Evolutionary conservation across 805 yeast genomes (phyloP).

Genomic region (Lachancea mirantina): DNA sequence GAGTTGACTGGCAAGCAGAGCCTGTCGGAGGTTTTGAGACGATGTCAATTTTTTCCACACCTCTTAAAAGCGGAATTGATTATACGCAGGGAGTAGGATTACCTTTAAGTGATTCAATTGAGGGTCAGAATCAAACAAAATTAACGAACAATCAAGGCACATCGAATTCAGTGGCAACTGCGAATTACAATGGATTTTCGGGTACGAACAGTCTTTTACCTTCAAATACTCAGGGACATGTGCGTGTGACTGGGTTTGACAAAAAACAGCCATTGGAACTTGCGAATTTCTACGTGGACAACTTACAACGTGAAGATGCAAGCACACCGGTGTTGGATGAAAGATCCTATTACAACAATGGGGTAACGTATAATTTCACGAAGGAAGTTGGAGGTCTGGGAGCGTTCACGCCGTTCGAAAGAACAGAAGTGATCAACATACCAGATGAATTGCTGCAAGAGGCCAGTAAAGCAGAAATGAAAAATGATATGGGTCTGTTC

Average conservation of each 20-base stretch:
- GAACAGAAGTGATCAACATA: constrained; percentile 56
- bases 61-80: constrained; percentile 27
- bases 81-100: constrained; percentile 19
- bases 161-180: constrained; percentile 1
- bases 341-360: constrained; percentile 41
- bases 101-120: constrained; percentile 13
- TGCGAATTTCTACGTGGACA: constrained; percentile 57
- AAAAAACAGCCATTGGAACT: constrained; percentile 39
- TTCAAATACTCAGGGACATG: constrained; percentile 22
- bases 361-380: constrained; percentile 63
- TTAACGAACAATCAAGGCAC: constrained; percentile 2
- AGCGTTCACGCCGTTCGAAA: constrained; percentile 68
- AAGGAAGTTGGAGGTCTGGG: constrained; percentile 39
- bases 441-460: constrained; percentile 79
- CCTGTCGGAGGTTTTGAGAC: constrained; percentile 1
- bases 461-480: constrained; percentile 56
- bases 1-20: neutral
- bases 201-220: constrained; percentile 1
- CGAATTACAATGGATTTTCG: constrained; percentile 3
- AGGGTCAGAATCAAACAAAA: constrained; percentile 7
- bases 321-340: constrained; percentile 50
- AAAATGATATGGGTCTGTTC: constrained; percentile 75
- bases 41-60: constrained; percentile 29
- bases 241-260: constrained; percentile 28
- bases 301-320: constrained; percentile 51